Evolutionary conservation across 441 rosid genomes (phyloP).

Genomic region (Gossypium trilobum): DNA sequence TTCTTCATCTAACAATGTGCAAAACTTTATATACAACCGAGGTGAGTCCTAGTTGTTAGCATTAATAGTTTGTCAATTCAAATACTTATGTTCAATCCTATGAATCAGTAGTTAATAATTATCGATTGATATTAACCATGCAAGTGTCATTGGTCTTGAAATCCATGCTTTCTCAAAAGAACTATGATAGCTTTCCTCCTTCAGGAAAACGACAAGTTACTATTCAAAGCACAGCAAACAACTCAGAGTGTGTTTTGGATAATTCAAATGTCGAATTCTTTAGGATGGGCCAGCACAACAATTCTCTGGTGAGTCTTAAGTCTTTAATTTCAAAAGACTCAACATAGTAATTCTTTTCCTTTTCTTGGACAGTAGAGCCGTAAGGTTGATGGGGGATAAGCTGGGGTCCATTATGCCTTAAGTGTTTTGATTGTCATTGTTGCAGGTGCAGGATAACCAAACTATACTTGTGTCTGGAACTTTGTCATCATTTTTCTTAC

Average conservation of each 20-base stretch:
- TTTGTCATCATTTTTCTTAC: slow-evolving; percentile 33
- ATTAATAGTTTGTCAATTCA: neutral
- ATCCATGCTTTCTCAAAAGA: neutral
- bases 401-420: neutral
- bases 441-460: slow-evolving; percentile 45
- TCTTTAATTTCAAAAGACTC: slow-evolving; percentile 11
- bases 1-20: slow-evolving; percentile 17
- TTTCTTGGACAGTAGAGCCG: neutral
- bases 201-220: slow-evolving; percentile 34
- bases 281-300: slow-evolving; percentile 22
- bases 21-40: slow-evolving; percentile 8
- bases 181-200: slow-evolving; percentile 6
- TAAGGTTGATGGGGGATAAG: slow-evolving; percentile 2
- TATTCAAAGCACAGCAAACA: slow-evolving; percentile 23
- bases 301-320: slow-evolving; percentile 33
- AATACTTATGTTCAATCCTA: neutral
- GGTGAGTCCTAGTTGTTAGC: slow-evolving; percentile 28
- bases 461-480: slow-evolving; percentile 31
- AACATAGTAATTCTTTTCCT: neutral
- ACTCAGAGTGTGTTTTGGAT: slow-evolving; percentile 19
- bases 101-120: neutral
- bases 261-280: slow-evolving; percentile 15
- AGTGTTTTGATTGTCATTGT: slow-evolving; percentile 17
- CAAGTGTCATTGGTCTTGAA: neutral
- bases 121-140: neutral